phyloP scores from a whole-genome alignment of 495 filamentous ascomycete species.

The Neurospora intermedia region DNA sequence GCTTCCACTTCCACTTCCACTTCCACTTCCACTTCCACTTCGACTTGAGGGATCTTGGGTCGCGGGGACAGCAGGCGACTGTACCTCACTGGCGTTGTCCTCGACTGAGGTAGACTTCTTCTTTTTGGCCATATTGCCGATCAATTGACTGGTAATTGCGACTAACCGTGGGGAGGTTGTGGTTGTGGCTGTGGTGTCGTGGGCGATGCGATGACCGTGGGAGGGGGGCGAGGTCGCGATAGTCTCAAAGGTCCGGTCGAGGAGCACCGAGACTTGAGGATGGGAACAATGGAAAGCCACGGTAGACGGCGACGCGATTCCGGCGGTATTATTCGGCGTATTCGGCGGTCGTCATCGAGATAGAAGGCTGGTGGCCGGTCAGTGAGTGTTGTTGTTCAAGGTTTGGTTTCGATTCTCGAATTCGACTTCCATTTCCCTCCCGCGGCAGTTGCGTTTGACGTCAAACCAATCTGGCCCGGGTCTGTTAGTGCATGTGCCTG shows the following conservation, averaged over 20 bases:
- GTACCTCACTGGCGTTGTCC: slow-evolving; percentile 1
- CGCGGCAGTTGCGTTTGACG: not conserved
- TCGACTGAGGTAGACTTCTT: slow-evolving; percentile 4
- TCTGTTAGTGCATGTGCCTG: not conserved
- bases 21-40: not conserved
- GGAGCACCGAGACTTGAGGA: not conserved
- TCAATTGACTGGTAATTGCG: not conserved
- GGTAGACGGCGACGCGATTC: not conserved
- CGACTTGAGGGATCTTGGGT: not conserved
- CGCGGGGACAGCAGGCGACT: not conserved
- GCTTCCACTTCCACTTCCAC: not conserved
- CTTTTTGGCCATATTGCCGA: slow-evolving; percentile 9
- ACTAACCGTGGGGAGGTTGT: not conserved
- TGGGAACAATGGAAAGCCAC: not conserved
- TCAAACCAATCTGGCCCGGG: not conserved
- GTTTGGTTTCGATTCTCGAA: not conserved
- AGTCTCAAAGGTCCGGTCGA: not conserved
- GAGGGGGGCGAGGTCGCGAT: not conserved
- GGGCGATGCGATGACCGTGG: not conserved
- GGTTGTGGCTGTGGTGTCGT: not conserved
- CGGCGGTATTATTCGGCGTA: not conserved
- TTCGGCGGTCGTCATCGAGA: not conserved
- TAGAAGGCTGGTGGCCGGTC: not conserved
- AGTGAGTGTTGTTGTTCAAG: not conserved
- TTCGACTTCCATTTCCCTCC: not conserved